These are phyloP conservation scores for Paspalum vaginatum DNA, from an alignment of 176 grass and related monocot genomes.

Conservation along the genomic window DNA sequence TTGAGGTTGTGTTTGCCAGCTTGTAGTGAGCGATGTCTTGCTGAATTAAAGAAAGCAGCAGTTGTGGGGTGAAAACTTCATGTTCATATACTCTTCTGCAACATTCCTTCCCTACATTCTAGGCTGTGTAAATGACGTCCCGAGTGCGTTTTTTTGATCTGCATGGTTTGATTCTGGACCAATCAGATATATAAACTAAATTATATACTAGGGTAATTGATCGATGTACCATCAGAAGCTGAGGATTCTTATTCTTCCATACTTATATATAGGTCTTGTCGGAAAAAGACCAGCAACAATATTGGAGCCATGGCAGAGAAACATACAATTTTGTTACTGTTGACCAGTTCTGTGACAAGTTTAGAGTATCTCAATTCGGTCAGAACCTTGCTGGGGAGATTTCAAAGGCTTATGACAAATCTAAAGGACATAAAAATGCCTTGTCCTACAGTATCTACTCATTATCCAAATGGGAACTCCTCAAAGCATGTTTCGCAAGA, in stretches of 20 bases:
- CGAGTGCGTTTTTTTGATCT: too few species aligned
- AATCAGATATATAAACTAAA: not conserved
- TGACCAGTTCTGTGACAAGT: conserved; percentile 59
- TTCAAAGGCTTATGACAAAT: conserved; percentile 52
- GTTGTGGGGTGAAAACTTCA: too few species aligned
- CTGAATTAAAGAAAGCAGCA: too few species aligned
- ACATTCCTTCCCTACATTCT: too few species aligned
- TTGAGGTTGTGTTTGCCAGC: too few species aligned
- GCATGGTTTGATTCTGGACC: too few species aligned
- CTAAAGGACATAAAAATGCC: conserved; percentile 46
- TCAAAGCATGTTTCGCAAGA: conserved; percentile 70
- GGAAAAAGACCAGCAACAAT: conserved; percentile 77
- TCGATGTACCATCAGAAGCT: conserved; percentile 17
- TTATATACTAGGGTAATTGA: not conserved
- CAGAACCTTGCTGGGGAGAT: conserved; percentile 45
- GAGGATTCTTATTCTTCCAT: not conserved
- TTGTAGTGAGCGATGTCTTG: too few species aligned
- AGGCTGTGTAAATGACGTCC: too few species aligned
- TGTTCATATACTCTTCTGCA: too few species aligned
- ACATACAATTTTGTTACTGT: conserved; percentile 64
- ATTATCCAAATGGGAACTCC: conserved; percentile 63
- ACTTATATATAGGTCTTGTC: conserved; percentile 60
- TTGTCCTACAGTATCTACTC: conserved; percentile 69
- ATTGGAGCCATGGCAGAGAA: conserved; percentile 54
- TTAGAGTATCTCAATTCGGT: conserved; percentile 60